Base-by-base conservation (phyloP, 208 protist species). In the Herpetomonas samuelpessoai region DNA sequence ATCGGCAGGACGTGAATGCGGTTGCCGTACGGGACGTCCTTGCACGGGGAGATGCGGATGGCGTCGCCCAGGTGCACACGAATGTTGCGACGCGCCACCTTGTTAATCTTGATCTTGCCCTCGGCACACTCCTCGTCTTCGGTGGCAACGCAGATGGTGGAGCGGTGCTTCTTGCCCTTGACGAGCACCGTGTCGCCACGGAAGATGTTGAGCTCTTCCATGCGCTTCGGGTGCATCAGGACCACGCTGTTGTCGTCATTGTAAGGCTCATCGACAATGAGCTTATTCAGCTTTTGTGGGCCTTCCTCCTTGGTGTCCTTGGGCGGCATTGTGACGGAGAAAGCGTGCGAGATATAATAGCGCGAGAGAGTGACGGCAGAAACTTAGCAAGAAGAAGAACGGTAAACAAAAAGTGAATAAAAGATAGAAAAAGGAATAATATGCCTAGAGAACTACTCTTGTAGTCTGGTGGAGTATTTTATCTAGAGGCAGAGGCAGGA, bases 1-100 rank as follows among this genome's bases (percentile, higher is more conserved):
- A 99, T 98, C 2, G 99, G 99, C 3, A 99, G 80, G 26, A 99
- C 95, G 73, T 99, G 98, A 73, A 99, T 93, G 61, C 97, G 83
- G 67, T 98, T 98, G 58, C 98, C 98, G 74, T 99, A 99, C 64
- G 97, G 96, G 18, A 99, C 85, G 60, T 99, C 98, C 22, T 84
- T 83, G 84, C 89, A 97, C n/a, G 84, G 72, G 54, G 98, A 82
- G 2, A 99, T 76, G 19, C 89, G 88, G 44, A 99, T 92, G 29
- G 99, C 78, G 75, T 99, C 99, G 27, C 95, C 97, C 21, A 99
- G 88, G 31, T 98, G 89, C 55, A 99, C 98, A 46, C 92, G 79
- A n/a, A 99, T 84, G 79, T 99, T 99, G 53, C 97, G 97, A 51
- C 99, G 93, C 1, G 99, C 88, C 18, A 99, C 93, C 74, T 99